Conservation (phyloP, 345 rosid genomes). For the Noccaea bulbosa region DNA sequence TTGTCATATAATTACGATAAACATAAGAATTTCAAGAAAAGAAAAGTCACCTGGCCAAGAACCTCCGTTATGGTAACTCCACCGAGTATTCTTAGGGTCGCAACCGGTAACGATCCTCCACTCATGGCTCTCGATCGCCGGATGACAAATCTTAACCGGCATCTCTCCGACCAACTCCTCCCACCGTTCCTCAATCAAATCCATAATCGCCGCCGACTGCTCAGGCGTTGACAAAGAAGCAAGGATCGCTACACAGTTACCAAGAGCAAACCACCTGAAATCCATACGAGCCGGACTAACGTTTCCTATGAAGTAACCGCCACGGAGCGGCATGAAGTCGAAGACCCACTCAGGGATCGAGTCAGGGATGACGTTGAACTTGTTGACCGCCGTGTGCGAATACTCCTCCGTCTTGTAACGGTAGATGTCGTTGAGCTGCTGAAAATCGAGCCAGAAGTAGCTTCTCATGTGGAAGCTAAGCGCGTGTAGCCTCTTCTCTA, state of each 20-base stretch:
- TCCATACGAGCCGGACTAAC: constrained; percentile 72
- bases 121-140: constrained; percentile 67
- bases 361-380: constrained; percentile 70
- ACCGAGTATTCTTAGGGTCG: constrained; percentile 69
- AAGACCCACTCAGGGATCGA: constrained; percentile 72
- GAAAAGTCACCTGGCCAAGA: constrained; percentile 66
- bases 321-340: constrained; percentile 65
- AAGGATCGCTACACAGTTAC: constrained; percentile 65
- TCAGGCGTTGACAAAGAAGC: constrained; percentile 67
- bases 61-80: constrained; percentile 79
- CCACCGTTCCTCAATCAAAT: constrained; percentile 70
- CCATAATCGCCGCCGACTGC: constrained; percentile 71
- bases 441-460: constrained; percentile 67
- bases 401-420: constrained; percentile 72
- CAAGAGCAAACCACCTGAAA: constrained; percentile 71
- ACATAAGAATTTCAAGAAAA: not conserved
- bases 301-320: constrained; percentile 73
- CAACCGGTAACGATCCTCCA: constrained; percentile 65
- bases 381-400: constrained; percentile 67
- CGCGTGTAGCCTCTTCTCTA: constrained; percentile 62
- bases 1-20: not conserved
- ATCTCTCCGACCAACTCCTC: constrained; percentile 73
- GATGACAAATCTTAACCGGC: constrained; percentile 73
- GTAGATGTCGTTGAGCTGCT: constrained; percentile 67
- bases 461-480: constrained; percentile 69